phyloP scores from a whole-genome alignment of 2,329 filamentous ascomycete genomes.

The Acarospora socialis region DNA sequence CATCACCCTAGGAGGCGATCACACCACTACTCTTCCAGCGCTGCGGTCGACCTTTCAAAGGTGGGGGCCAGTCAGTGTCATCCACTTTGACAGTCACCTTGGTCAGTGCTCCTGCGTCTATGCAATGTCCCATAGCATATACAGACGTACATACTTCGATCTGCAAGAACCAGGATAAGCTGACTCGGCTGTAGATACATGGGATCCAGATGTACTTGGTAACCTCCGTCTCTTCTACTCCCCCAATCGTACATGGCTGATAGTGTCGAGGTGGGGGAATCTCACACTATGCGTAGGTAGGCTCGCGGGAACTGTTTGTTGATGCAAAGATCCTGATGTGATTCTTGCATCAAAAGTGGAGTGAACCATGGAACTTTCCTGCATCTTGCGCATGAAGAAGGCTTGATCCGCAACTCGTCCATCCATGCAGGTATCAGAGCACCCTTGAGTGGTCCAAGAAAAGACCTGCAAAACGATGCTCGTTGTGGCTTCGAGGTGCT shows the following conservation, averaged over 20 bases:
- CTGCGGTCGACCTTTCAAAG: constrained; percentile 34
- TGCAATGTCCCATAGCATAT: not conserved
- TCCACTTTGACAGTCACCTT: constrained; percentile 43
- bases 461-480: constrained; percentile 37
- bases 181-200: constrained; percentile 30
- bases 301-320: not conserved
- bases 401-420: constrained; percentile 38
- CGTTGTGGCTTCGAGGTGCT: constrained; percentile 41
- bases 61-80: constrained; percentile 40
- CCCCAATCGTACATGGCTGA: constrained; percentile 6
- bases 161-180: constrained; percentile 2
- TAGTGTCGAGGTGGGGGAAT: constrained; percentile 31
- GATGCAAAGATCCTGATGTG: not conserved
- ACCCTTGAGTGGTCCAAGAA: constrained; percentile 34
- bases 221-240: constrained; percentile 10
- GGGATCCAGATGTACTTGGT: constrained; percentile 40
- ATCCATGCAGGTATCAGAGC: constrained; percentile 44
- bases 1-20: constrained; percentile 40
- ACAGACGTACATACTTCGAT: not conserved
- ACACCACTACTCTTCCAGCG: constrained; percentile 41
- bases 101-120: constrained; percentile 17
- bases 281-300: constrained; percentile 34
- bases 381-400: constrained; percentile 43
- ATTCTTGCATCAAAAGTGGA: constrained; percentile 23
- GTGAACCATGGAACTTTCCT: constrained; percentile 44